Conservation (phyloP, 2,329 filamentous ascomycete genomes). For the Apiospora aurea region DNA sequence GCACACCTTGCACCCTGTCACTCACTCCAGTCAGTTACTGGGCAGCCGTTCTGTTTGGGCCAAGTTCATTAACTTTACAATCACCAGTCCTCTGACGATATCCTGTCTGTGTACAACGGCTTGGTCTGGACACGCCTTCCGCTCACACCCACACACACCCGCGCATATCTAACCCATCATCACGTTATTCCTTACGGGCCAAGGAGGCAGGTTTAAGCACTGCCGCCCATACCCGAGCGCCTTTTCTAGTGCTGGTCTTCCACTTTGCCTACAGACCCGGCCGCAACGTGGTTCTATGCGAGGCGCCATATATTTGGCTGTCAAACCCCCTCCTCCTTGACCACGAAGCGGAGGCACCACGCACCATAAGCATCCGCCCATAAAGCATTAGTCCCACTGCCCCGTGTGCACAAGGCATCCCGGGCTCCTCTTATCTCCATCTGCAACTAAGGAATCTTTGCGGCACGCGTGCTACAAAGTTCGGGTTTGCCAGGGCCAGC, state of each 20-base stretch:
- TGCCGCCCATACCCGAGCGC: neutral
- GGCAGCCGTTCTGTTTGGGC: constrained; percentile 14
- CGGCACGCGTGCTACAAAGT: constrained; percentile 6
- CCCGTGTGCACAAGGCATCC: constrained; percentile 9
- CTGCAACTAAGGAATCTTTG: constrained; percentile 7
- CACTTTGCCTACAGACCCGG: neutral
- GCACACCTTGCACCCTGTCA: constrained; percentile 16
- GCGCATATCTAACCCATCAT: neutral
- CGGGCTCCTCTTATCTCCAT: constrained; percentile 11
- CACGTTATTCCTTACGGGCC: neutral
- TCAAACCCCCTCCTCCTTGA: constrained; percentile 1
- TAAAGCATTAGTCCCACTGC: constrained; percentile 13
- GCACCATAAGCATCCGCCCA: constrained; percentile 15
- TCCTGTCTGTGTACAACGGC: constrained; percentile 8
- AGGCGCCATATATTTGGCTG: constrained; percentile 17
- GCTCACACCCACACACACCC: neutral
- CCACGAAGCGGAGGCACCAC: constrained; percentile 4
- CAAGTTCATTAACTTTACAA: constrained; percentile 9
- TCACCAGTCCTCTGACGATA: constrained; percentile 19
- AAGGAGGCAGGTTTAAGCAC: neutral
- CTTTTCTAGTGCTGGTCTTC: neutral
- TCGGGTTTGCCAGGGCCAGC: constrained; percentile 3
- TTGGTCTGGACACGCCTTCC: neutral
- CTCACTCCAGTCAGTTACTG: constrained; percentile 12
- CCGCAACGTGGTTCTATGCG: neutral